Evolutionary conservation across 2,329 filamentous ascomycete genomes (phyloP), one percentile per base, ranked within the genome.

Genomic region (Trichoderma pleuroti): DNA sequence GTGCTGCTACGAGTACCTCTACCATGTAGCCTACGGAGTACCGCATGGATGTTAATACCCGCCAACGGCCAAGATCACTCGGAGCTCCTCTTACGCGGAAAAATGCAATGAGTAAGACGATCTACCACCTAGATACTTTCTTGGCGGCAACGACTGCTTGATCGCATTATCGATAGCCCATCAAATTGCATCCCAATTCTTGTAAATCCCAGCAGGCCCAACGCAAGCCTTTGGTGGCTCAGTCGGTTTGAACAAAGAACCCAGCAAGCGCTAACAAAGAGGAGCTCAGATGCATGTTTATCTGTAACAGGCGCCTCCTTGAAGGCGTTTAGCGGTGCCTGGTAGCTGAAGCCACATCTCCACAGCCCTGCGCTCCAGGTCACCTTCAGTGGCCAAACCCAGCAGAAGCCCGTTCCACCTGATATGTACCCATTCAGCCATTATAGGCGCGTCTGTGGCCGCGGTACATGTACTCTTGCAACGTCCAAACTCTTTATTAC

Each of bases 401-500:
- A 46, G 18, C 36, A 39, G 36, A 39, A n/a, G n/a, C n/a, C n/a
- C n/a, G 32, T 56, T 42, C 32, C 63, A 30, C 56, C 49, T 56
- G 46, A 66, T 36, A n/a, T n/a, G n/a, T n/a, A 26, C 39, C 39
- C 39, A 42, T 42, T 42, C 39, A 42, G 39, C 39, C 39, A 52
- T 57, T 61, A 46, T 54, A 60, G 34, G 63, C 69, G 65, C 70
- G 65, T 57, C 65, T 71, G 70, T 67, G 65, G 70, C 70, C 70
- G 64, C 65, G 65, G 65, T 68, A 49, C n/a, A n/a, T n/a, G n/a
- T 65, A 42, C 54, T 24, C 46, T 26, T 52, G 46, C 52, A 62
- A 42, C 64, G 30, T 52, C 60, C 39, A 57, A 68, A 68, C 64
- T 70, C 61, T 61, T 61, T 61, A 64, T 56, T 57, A n/a, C n/a